phyloP scores from a whole-genome alignment of 352 stramenopile species.

The Phytopythium aichiense region DNA sequence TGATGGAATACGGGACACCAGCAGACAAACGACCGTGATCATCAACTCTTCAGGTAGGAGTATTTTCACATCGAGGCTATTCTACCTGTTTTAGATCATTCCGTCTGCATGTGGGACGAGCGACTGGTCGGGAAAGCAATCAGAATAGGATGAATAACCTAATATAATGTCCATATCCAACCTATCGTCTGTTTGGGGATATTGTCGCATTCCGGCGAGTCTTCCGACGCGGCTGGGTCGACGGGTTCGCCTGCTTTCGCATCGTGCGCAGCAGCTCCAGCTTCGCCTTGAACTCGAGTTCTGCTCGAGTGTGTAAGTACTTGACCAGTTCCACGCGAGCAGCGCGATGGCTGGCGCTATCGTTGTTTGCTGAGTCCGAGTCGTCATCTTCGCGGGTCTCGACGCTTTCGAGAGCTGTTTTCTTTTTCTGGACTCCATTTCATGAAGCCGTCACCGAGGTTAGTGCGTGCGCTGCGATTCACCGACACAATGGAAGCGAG shows the following conservation, averaged over 20 bases:
- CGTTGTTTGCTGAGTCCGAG: not conserved
- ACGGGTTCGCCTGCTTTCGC: slow-evolving; percentile 27
- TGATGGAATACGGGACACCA: too few relatives aligned
- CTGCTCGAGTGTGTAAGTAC: slow-evolving; percentile 37
- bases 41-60: too few relatives aligned
- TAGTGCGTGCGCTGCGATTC: not conserved
- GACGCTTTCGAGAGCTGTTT: slow-evolving; percentile 47
- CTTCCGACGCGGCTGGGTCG: not conserved
- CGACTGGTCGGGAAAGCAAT: too few relatives aligned
- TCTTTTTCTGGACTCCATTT: slow-evolving; percentile 35
- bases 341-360: not conserved
- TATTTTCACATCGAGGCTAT: too few relatives aligned
- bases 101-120: too few relatives aligned
- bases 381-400: not conserved
- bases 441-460: not conserved
- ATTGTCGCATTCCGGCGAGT: not conserved
- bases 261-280: slow-evolving; percentile 33
- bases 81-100: too few relatives aligned
- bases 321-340: slow-evolving; percentile 28
- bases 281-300: slow-evolving; percentile 58
- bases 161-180: too few relatives aligned
- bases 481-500: not conserved
- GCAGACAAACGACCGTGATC: too few relatives aligned
- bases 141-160: too few relatives aligned
- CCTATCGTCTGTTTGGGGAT: not conserved